Conservation (phyloP, 2,329 filamentous ascomycete species). For the Diaporthe velutina region DNA sequence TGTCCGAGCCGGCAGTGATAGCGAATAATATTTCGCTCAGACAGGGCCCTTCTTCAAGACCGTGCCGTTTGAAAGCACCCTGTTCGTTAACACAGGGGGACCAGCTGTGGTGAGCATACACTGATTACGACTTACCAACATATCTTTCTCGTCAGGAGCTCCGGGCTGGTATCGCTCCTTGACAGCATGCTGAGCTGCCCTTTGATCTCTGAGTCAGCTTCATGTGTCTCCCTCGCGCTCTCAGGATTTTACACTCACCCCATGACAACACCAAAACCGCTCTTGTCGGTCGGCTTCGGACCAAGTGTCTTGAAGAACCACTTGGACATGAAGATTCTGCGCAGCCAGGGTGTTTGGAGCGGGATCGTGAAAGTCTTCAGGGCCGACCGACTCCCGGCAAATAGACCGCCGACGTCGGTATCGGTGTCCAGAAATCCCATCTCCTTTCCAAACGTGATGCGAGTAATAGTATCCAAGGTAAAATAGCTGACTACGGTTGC, state of each 20-base stretch:
- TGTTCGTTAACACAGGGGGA: neutral
- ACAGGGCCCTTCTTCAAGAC: constrained; percentile 54
- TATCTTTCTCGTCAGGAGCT: constrained; percentile 58
- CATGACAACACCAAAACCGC: constrained; percentile 46
- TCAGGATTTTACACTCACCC: constrained; percentile 31
- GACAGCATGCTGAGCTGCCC: constrained; percentile 56
- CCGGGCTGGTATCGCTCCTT: constrained; percentile 57
- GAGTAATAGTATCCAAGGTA: constrained; percentile 64
- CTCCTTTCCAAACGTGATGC: constrained; percentile 59
- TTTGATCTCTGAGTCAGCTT: neutral
- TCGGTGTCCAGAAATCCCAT: constrained; percentile 59
- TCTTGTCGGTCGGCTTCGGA: constrained; percentile 45
- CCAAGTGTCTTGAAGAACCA: constrained; percentile 53
- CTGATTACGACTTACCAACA: constrained; percentile 51
- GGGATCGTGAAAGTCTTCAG: constrained; percentile 56
- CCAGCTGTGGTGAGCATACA: neutral
- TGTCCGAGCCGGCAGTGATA: constrained; percentile 62
- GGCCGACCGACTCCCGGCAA: constrained; percentile 53
- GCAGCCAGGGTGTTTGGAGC: constrained; percentile 53
- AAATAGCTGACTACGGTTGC: constrained; percentile 59
- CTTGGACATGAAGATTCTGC: constrained; percentile 40
- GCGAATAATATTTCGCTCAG: constrained; percentile 52
- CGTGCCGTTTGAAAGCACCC: constrained; percentile 8
- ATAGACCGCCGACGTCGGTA: constrained; percentile 59
- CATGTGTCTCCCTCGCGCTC: neutral